phyloP scores from a whole-genome alignment of 805 yeast species.

The Saccharomycopsis olivae region DNA sequence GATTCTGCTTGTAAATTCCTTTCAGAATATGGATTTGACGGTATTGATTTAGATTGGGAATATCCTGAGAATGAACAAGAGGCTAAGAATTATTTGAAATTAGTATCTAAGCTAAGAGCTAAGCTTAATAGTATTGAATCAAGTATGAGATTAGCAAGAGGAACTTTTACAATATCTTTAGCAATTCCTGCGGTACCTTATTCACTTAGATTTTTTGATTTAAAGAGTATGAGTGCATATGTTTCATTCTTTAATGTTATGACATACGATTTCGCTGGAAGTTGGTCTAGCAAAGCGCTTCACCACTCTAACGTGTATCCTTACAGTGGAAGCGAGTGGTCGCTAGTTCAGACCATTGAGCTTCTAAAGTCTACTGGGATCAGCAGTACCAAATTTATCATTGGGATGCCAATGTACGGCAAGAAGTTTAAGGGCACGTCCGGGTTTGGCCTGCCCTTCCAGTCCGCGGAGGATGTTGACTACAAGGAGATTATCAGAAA shows the following conservation, averaged over 20 bases:
- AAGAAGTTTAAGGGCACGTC: conserved; percentile 36
- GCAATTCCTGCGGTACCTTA: conserved; percentile 67
- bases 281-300: conserved; percentile 52
- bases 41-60: conserved; percentile 94
- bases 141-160: conserved; percentile 18
- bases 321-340: conserved; percentile 29
- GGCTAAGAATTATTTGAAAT: conserved; percentile 31
- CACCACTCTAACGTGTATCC: conserved; percentile 62
- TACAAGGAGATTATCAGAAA: conserved; percentile 44
- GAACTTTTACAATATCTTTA: conserved; percentile 42
- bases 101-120: conserved; percentile 32
- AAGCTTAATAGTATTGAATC: conserved; percentile 32
- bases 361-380: conserved; percentile 30
- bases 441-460: conserved; percentile 33
- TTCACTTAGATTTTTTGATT: conserved; percentile 31
- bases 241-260: conserved; percentile 74
- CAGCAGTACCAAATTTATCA: conserved; percentile 38
- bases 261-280: conserved; percentile 84
- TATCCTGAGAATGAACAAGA: conserved; percentile 48
- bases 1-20: conserved; percentile 37
- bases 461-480: conserved; percentile 40
- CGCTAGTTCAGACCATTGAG: conserved; percentile 39
- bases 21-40: conserved; percentile 61
- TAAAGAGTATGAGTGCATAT: conserved; percentile 45
- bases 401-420: conserved; percentile 91